Percentiles rank a stretch among this genome's conserved stretches.
Evolutionary conservation across 2,329 filamentous ascomycete species (phyloP).

Genomic region (Neophaeococcomyces aloes): DNA sequence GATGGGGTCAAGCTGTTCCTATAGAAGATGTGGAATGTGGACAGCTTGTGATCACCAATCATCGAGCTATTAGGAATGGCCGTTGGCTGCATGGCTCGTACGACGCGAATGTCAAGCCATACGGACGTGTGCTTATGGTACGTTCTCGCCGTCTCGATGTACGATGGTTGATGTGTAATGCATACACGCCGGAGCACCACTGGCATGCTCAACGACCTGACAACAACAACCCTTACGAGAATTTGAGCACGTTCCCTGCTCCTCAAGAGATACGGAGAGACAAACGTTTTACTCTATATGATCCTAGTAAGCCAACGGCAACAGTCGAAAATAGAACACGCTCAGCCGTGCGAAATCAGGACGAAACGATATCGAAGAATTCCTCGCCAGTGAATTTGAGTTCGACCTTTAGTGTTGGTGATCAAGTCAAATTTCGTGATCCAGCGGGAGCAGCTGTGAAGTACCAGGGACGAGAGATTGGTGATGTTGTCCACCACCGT

Average conservation of each 20-base stretch:
- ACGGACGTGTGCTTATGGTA: slow-evolving; percentile 44
- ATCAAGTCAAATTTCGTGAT: slow-evolving; percentile 47
- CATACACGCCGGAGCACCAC: slow-evolving; percentile 13
- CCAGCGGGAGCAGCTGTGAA: slow-evolving; percentile 40
- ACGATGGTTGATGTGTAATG: slow-evolving; percentile 42
- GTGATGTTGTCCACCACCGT: slow-evolving; percentile 30
- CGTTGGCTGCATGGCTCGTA: slow-evolving; percentile 45
- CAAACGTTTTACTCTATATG: slow-evolving; percentile 2
- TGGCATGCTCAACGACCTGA: slow-evolving; percentile 17
- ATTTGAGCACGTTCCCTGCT: slow-evolving; percentile 17
- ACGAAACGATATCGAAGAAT: neutral
- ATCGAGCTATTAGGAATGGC: slow-evolving; percentile 41
- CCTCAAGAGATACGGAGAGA: slow-evolving; percentile 17
- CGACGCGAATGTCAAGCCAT: slow-evolving; percentile 35
- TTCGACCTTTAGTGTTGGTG: slow-evolving; percentile 33
- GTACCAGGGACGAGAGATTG: slow-evolving; percentile 31
- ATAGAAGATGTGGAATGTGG: slow-evolving; percentile 20
- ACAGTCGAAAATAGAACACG: neutral
- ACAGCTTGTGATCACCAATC: slow-evolving; percentile 42
- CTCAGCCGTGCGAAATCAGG: neutral
- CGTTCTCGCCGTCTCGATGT: slow-evolving; percentile 38
- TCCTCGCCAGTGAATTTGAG: slow-evolving; percentile 11
- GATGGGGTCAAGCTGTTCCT: slow-evolving; percentile 14
- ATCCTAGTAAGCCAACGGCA: slow-evolving; percentile 1
- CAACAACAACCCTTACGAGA: slow-evolving; percentile 15